Base-by-base conservation (phyloP, 352 stramenopile genomes). In the Thraustotheca clavata region DNA sequence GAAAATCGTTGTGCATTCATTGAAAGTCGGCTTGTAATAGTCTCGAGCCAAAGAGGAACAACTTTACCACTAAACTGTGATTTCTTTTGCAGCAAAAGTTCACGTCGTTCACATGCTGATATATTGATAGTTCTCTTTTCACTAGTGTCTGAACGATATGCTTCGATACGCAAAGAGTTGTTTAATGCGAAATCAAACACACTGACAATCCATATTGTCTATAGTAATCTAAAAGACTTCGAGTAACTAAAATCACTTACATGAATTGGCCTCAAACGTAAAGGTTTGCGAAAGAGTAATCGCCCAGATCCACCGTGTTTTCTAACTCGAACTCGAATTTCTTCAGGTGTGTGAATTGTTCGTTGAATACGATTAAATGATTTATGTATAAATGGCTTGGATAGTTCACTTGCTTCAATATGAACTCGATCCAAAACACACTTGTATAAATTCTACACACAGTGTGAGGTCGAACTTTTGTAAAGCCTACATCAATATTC, bases 341-440 rank as follows among this genome's bases (percentile, higher is more conserved):
- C 57, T 5, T 8, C 26, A 5, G 57, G 57, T 14, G 38, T 9
- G n/a, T 54, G 27, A 20, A n/a, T 49, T 9, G 20, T 8, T 9
- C 16, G 36, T 16, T n/a, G n/a, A n/a, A 41, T 24, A 22, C 46
- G 43, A 2, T n/a, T 18, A 31, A 12, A 41, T 18, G 24, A 7
- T n/a, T 52, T 31, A 46, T 65, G 57, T 8, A 49, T 8, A 34
- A 52, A 34, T 7, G 57, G 57, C 35, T 50, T n/a, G 16, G 57
- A 50, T 18, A 65, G 35, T 3, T 38, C 11, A 6, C 1, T 9
- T n/a, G 32, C 33, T 31, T 65, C 57, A 32, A 52, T 52, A 26
- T 65, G 57, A 20, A 65, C 36, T n/a, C 57, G 57, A 24, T 65
- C 57, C n/a, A 65, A 20, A 5, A 65, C 57, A 31, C 43, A 65